Base-by-base conservation (phyloP, 352 stramenopile species). In the Phytophthora pini region DNA sequence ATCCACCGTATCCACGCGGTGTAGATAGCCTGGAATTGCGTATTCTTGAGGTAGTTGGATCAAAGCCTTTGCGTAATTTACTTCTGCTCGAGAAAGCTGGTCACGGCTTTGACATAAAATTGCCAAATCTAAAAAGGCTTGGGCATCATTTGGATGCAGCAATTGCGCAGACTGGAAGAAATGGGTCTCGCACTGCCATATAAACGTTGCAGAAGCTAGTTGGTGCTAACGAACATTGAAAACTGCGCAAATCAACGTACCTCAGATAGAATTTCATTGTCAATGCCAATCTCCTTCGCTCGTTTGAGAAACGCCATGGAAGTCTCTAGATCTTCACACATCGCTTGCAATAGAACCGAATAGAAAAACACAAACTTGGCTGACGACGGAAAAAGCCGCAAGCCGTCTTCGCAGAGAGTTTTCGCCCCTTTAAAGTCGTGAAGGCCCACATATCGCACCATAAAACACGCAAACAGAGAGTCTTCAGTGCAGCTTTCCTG, bases 141-240 rank as follows among this genome's bases (percentile, higher is more conserved):
- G 79, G 4, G 70, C 72, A 43, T 92, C 81, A 15, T 83, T 73
- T 17, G 76, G 70, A 17, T 56, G 72, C 8, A 92, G 44, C 22
- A 88, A 65, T n/a, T 90, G 58, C 8, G 84, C 81, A 46, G 84
- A 74, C 4, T 84, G 52, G 7, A 85, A 70, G 46, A 79, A 92
- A 12, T 65, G 74, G 10, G 56, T 67, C 26, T 90, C 80, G 17
- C 54, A 79, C 81, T 92, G 12, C 12, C 20, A 39, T 13, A 5
- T 36, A 43, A 12, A 5, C 29, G 41, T 32, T 62, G 5, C 15
- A 34, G 65, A 5, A 3, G 46, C 5, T 15, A 24, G 31, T 44
- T 48, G 50, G 24, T 44, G 34, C 13, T 45, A 10, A 13, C 29
- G 12, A 24, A 34, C 7, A 38, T 10, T 20, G 13, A 10, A n/a